Evolutionary conservation across 345 rosid genomes (phyloP).

Genomic region (Syzygium aqueum): DNA sequence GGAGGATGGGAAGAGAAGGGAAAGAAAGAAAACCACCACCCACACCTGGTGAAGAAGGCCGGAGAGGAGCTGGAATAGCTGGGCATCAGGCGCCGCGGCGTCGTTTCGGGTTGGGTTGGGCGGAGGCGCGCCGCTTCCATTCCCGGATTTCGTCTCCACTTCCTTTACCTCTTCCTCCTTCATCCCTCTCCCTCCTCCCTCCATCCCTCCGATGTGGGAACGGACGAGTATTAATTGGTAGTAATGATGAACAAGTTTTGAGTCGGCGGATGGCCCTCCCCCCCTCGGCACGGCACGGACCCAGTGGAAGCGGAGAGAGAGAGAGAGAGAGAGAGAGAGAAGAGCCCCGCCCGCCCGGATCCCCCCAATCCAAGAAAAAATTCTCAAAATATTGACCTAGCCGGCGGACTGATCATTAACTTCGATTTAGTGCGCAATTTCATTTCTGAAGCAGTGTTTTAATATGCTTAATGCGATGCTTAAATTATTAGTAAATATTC

Average conservation of each 20-base stretch:
- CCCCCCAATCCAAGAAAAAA: background rate
- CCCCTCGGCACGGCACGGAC: too few relatives aligned
- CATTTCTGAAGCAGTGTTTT: too few relatives aligned
- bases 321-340: too few relatives aligned
- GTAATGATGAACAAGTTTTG: too few relatives aligned
- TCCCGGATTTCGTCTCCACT: background rate
- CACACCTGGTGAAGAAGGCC: constrained; percentile 59
- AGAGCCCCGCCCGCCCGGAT: too few relatives aligned
- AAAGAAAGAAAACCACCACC: too few relatives aligned
- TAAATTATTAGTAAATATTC: background rate
- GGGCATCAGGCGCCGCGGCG: constrained; percentile 31
- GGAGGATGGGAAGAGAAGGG: background rate
- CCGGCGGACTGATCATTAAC: too few relatives aligned
- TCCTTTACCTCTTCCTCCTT: background rate
- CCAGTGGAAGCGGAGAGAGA: too few relatives aligned
- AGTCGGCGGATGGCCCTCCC: too few relatives aligned
- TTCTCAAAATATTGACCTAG: background rate
- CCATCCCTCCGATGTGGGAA: background rate
- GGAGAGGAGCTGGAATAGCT: constrained; percentile 66
- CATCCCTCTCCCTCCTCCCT: background rate
- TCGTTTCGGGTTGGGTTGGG: background rate
- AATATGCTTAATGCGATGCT: background rate
- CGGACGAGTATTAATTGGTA: background rate
- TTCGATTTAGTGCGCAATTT: too few relatives aligned
- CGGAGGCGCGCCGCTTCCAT: background rate